Base-by-base conservation (phyloP, 2,329 filamentous ascomycete species). In the Rutstroemia sydowiana region DNA sequence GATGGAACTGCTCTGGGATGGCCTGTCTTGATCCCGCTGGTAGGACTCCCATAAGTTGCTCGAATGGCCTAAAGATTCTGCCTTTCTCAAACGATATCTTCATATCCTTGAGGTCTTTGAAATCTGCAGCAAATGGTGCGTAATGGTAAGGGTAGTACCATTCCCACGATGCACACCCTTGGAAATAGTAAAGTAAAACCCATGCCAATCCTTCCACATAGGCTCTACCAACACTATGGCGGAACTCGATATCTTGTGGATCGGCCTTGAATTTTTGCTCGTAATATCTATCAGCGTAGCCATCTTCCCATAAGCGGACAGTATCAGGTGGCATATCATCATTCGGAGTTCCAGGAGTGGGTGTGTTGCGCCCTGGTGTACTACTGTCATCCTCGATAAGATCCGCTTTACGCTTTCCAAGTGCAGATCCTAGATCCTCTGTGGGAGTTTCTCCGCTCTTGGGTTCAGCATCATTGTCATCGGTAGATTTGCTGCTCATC, bases 141-240 rank as follows among this genome's bases (percentile, higher is more conserved):
- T 98, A 98, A 67, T 98, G 93, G 65, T 97, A 95, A 0, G 93
- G 93, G 65, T 96, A 98, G 68, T 93, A 98, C 93, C 93, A 98
- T 48, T 92, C 95, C 93, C 95, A 98, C 0, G 90, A 96, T 20
- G 93, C 90, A 63, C 93, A 98, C 23, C 93, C 93, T 69, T 98
- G 93, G 69, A 96, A 95, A 68, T 98, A 98, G 70, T 98, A 98
- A 32, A 91, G 76, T 46, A 98, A 74, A 36, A 98, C 93, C 93
- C 95, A 98, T 20, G 87, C 87, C 9, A 98, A 78, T 32, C 93
- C 93, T 73, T 97, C 90, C 11, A 92, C 90, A 67, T 98, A 98
- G n/a, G 88, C 82, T 49, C 82, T 81, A 32, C 87, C 93, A 52
- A 98, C 95, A 64, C 89, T 81, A 68, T 91, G 86, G 49, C 92